These are phyloP conservation scores for Colletotrichum sp. DNA, from an alignment of 2,329 filamentous ascomycete species.

Conservation along the genomic window DNA sequence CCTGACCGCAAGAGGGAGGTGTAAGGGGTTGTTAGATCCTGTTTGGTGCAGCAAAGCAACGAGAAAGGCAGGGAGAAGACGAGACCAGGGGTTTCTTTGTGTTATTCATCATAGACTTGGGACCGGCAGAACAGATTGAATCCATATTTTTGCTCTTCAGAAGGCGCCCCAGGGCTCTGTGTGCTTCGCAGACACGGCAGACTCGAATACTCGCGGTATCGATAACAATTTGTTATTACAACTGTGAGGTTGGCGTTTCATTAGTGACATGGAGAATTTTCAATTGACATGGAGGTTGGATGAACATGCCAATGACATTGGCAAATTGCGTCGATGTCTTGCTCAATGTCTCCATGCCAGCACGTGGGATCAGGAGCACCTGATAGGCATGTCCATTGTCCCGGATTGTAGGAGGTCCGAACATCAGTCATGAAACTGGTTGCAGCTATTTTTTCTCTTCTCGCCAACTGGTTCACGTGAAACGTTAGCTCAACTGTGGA, in stretches of 20 bases:
- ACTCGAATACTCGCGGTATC: background rate
- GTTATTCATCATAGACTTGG: background rate
- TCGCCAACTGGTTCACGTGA: background rate
- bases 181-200: fast-evolving
- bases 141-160: background rate
- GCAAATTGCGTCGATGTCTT: background rate
- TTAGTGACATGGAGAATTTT: background rate
- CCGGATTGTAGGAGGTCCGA: background rate
- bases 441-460: background rate
- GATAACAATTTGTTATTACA: fast-evolving
- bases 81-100: background rate
- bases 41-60: background rate
- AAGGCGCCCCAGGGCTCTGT: fast-evolving
- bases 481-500: background rate
- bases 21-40: background rate
- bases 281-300: background rate
- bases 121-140: background rate
- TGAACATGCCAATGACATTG: background rate
- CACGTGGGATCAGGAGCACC: background rate
- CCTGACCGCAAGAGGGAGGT: background rate
- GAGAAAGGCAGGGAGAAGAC: background rate
- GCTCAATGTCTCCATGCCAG: background rate
- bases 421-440: background rate
- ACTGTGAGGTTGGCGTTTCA: background rate
- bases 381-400: background rate